Percentiles rank a stretch among this genome's conserved stretches.
phyloP scores from a whole-genome alignment of 2,329 filamentous ascomycete genomes.

The Colletotrichum sp. region DNA sequence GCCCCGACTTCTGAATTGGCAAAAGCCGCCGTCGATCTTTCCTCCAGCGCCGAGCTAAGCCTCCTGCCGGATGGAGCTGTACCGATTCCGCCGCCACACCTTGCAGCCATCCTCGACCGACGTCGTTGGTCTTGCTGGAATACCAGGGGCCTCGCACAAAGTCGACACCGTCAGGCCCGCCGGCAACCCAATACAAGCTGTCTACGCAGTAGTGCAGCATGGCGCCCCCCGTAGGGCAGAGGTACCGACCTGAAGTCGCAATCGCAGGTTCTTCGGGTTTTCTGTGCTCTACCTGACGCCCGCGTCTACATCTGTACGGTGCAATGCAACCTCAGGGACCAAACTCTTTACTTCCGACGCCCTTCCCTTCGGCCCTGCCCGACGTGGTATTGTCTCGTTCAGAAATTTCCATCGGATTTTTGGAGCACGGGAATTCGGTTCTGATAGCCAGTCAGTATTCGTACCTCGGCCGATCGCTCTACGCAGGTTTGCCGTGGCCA shows the following conservation, averaged over 20 bases:
- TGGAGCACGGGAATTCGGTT: not conserved
- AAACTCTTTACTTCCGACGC: not conserved
- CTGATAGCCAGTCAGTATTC: not conserved
- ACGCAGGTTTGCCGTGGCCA: not conserved
- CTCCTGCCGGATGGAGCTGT: constrained; percentile 9
- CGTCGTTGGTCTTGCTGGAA: not conserved
- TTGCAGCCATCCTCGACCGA: not conserved
- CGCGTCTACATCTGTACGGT: not conserved
- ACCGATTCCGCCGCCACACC: not conserved
- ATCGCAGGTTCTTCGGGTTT: not conserved
- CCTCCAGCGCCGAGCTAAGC: not conserved
- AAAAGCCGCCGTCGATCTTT: constrained; percentile 17
- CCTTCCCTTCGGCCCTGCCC: not conserved
- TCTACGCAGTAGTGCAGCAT: not conserved
- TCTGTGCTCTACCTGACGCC: not conserved
- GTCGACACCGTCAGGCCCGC: not conserved
- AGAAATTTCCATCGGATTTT: not conserved
- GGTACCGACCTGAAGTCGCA: not conserved
- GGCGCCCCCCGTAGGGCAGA: not conserved
- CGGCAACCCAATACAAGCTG: not conserved
- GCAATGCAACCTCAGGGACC: not conserved
- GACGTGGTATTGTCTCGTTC: not conserved
- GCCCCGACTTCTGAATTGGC: not conserved
- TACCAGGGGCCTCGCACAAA: not conserved
- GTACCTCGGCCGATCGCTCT: not conserved